Evolutionary conservation across 441 rosid genomes (phyloP).

Genomic region (Adansonia madagascariensis): DNA sequence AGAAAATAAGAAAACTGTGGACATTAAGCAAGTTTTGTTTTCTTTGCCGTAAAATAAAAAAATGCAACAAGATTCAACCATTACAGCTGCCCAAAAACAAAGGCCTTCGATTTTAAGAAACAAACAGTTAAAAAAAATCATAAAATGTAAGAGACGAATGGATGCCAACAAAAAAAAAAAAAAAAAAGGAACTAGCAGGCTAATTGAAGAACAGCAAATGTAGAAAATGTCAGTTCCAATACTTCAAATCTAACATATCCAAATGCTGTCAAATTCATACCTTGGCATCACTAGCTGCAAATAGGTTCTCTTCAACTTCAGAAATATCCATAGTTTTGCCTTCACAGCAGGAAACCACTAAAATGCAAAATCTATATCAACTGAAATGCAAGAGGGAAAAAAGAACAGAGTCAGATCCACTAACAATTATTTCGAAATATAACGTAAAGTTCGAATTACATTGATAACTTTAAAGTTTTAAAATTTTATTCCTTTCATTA

Average conservation of each 20-base stretch:
- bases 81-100: background rate
- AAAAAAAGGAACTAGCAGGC: background rate
- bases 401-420: slow-evolving; percentile 28
- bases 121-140: background rate
- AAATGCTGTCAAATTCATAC: slow-evolving; percentile 44
- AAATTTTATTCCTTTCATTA: background rate
- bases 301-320: slow-evolving; percentile 89
- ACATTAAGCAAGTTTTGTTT: background rate
- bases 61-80: slow-evolving; percentile 12
- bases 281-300: slow-evolving; percentile 96
- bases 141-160: background rate
- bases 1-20: background rate
- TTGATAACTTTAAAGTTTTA: background rate
- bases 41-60: background rate
- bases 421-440: slow-evolving; percentile 14
- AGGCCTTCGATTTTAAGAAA: background rate
- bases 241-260: background rate
- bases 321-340: slow-evolving; percentile 68
- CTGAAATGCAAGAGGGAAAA: slow-evolving; percentile 39
- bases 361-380: slow-evolving; percentile 36
- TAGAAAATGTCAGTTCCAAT: slow-evolving; percentile 20
- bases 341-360: slow-evolving; percentile 38
- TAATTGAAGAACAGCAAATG: background rate
- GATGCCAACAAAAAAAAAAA: background rate
- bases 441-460: background rate